Conservation (phyloP, 202 grass and related monocot genomes). For the Eragrostis tef region DNA sequence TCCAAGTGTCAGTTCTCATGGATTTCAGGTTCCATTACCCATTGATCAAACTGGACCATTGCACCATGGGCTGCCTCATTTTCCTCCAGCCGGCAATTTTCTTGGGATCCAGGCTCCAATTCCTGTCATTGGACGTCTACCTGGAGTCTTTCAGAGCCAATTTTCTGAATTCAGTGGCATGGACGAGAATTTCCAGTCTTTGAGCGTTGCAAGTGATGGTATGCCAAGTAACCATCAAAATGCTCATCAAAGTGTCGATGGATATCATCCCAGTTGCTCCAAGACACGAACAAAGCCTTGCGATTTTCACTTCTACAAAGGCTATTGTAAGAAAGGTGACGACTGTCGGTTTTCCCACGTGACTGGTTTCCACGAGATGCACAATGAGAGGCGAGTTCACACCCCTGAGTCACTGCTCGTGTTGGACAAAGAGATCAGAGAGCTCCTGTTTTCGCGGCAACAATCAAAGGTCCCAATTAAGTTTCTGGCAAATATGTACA, state of each 20-base stretch:
- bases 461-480: conserved; percentile 40
- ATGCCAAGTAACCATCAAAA: neutral
- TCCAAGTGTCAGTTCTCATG: neutral
- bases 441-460: conserved; percentile 38
- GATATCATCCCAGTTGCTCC: neutral
- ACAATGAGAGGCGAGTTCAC: neutral
- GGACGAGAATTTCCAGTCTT: neutral
- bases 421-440: conserved; percentile 64
- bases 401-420: conserved; percentile 39
- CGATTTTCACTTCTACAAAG: conserved; percentile 47
- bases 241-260: neutral
- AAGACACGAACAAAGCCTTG: conserved; percentile 8
- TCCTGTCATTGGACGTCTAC: neutral
- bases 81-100: neutral
- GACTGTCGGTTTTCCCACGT: conserved; percentile 53
- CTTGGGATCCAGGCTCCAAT: neutral
- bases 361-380: conserved; percentile 21
- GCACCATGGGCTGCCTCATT: neutral
- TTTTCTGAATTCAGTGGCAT: conserved; percentile 11
- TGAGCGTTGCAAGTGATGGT: conserved; percentile 1
- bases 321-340: conserved; percentile 55
- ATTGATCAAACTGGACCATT: neutral
- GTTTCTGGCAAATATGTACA: conserved; percentile 54
- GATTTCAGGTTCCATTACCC: neutral
- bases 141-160: neutral